phyloP scores from a whole-genome alignment of 352 stramenopile genomes.

The Peronospora destructor region DNA sequence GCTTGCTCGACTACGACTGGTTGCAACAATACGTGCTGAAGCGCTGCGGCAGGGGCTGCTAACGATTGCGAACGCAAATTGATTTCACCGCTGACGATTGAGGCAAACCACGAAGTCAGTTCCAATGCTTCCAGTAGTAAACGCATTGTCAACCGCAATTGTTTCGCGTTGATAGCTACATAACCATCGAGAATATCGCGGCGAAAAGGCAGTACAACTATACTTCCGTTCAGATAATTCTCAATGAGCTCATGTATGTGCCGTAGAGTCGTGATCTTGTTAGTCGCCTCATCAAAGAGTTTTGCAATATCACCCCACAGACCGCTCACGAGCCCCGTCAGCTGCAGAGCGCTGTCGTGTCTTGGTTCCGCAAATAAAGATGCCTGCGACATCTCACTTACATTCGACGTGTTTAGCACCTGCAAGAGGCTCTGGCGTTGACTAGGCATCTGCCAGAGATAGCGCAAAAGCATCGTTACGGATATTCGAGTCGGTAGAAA shows the following conservation, averaged over 20 bases:
- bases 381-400: slow-evolving; percentile 4
- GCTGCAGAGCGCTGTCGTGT: slow-evolving; percentile 29
- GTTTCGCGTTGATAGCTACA: slow-evolving; percentile 65
- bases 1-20: slow-evolving; percentile 56
- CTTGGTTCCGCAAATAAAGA: slow-evolving; percentile 9
- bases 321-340: slow-evolving; percentile 51
- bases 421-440: slow-evolving; percentile 34
- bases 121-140: slow-evolving; percentile 60
- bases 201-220: slow-evolving; percentile 40
- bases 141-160: slow-evolving; percentile 54
- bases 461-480: slow-evolving; percentile 50
- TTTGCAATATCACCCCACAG: slow-evolving; percentile 68
- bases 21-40: slow-evolving; percentile 39
- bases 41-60: slow-evolving; percentile 11
- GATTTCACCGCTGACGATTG: slow-evolving; percentile 35
- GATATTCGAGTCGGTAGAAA: slow-evolving; percentile 60
- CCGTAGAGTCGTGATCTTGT: slow-evolving; percentile 51
- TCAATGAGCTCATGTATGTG: slow-evolving; percentile 61
- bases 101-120: slow-evolving; percentile 53
- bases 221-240: slow-evolving; percentile 28
- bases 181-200: slow-evolving; percentile 55
- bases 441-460: slow-evolving; percentile 54
- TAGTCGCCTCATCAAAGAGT: slow-evolving; percentile 56
- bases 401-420: slow-evolving; percentile 17
- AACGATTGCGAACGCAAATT: slow-evolving; percentile 21